Evolutionary conservation across 257 asterid species (phyloP).

Genomic region (Solanum phureja): DNA sequence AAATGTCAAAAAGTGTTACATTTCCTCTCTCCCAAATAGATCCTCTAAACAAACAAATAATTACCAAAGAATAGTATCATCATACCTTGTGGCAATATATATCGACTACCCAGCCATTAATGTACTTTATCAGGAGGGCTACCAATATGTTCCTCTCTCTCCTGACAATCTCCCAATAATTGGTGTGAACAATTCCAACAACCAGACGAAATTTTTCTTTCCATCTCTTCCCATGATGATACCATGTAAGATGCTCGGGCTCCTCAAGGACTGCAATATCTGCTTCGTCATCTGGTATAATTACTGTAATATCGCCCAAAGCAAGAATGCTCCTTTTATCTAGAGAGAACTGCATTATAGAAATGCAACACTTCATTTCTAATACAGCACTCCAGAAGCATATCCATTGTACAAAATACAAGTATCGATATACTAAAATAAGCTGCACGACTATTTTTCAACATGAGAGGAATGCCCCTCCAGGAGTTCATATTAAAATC

Average conservation of each 20-base stretch:
- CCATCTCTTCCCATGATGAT: conserved; percentile 98
- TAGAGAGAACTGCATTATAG: conserved; percentile 56
- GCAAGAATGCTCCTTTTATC: conserved; percentile 92
- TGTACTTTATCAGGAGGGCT: conserved; percentile 65
- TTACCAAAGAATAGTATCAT: neutral
- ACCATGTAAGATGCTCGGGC: conserved; percentile 99
- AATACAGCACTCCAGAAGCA: neutral
- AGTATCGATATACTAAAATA: neutral
- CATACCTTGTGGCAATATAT: conserved; percentile 92
- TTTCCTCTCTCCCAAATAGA: neutral
- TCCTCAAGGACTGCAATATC: conserved; percentile 98
- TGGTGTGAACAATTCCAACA: conserved; percentile 89
- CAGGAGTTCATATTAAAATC: neutral
- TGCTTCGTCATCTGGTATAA: conserved; percentile 85
- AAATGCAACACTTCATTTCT: neutral
- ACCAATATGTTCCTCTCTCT: conserved; percentile 81
- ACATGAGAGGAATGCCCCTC: neutral
- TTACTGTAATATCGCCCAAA: conserved; percentile 80
- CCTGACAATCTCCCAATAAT: conserved; percentile 80
- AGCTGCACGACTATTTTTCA: neutral
- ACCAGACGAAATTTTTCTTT: conserved; percentile 73
- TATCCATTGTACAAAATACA: neutral
- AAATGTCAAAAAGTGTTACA: neutral
- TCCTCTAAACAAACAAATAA: neutral
- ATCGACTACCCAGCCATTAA: conserved; percentile 87